Percentiles rank a stretch among this genome's conserved stretches.
Evolutionary conservation across 345 rosid genomes (phyloP).

Genomic region (Ceriops zippeliana): DNA sequence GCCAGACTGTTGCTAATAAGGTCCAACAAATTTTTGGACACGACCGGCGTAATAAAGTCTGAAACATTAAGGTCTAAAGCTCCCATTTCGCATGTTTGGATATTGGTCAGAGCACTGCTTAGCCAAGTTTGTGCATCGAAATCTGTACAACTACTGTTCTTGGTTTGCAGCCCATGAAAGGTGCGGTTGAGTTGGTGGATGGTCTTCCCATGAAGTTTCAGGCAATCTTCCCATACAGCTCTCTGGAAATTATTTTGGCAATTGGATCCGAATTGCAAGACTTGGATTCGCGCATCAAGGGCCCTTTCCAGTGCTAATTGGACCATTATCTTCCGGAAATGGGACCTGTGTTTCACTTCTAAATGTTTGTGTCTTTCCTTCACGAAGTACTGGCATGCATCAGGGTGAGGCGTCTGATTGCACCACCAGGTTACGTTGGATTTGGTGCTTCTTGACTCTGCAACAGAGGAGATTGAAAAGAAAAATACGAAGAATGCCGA

Average conservation of each 20-base stretch:
- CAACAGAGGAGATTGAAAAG: constrained; percentile 20
- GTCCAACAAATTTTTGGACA: constrained; percentile 44
- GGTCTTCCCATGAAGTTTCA: constrained; percentile 53
- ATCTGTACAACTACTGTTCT: constrained; percentile 30
- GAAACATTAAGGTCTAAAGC: constrained; percentile 56
- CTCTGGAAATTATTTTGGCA: constrained; percentile 32
- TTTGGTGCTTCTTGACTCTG: constrained; percentile 14
- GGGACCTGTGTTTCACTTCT: constrained; percentile 37
- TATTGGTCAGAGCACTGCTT: constrained; percentile 77
- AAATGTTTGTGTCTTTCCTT: constrained; percentile 21
- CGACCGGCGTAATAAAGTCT: constrained; percentile 41
- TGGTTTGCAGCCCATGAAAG: constrained; percentile 28
- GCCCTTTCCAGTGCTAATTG: constrained; percentile 55
- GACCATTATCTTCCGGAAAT: constrained; percentile 51
- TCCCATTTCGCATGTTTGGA: constrained; percentile 61
- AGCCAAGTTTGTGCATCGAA: constrained; percentile 89
- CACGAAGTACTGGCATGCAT: constrained; percentile 52
- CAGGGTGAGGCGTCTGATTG: constrained; percentile 69
- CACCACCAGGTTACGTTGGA: constrained; percentile 62
- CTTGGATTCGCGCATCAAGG: constrained; percentile 24
- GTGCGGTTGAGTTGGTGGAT: constrained; percentile 62
- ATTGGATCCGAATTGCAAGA: constrained; percentile 22
- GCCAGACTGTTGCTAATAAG: constrained; percentile 65
- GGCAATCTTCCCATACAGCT: constrained; percentile 59
- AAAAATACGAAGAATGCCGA: constrained; percentile 26